Evolutionary conservation across 2,329 filamentous ascomycete genomes (phyloP), one percentile per base, ranked within the genome.

Genomic region (Fusarium sp.): DNA sequence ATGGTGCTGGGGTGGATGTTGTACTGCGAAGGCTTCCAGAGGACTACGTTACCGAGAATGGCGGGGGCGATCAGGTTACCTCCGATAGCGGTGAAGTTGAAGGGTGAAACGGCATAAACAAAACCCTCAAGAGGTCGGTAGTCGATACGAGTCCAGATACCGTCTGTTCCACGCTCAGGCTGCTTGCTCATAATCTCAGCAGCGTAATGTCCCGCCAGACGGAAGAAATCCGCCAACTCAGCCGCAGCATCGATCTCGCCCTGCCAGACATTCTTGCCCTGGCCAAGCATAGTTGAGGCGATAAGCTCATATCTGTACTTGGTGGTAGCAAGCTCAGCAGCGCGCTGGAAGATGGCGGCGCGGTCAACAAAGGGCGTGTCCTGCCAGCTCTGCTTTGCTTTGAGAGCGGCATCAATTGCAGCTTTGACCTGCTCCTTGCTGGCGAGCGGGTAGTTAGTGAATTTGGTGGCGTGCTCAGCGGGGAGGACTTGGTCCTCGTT

Each of bases 201-300:
- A 15, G 94, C 95, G 75, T 96, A 97, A 78, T 94, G 89, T 54
- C 97, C 94, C 75, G 96, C 96, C 83, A 97, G 96, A 74, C 93
- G 89, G 77, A 98, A 83, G 81, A 98, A 98, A 78, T 98, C 95
- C 70, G 89, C 91, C 72, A 97, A 81, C 84, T 98, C 96, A 6
- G 95, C 95, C 9, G 95, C 95, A 30, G 94, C 87, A 78, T 98
- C 95, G 65, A 98, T 98, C 85, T 98, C 95, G 5, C 95, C 95
- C 81, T 98, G 96, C 94, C 94, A 97, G 39, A 93, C 93, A 78
- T 97, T 98, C 87, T 98, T 98, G 74, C 96, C 95, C 82, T 99
- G 95, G 53, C 95, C 95, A 26, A 97, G 84, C 89, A 98, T 97
- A 4, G 96, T 97, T 30, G 93, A 89, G 5, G 96, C 95, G 90